phyloP scores from a whole-genome alignment of 2,329 filamentous ascomycete species.

The Fusarium citri region DNA sequence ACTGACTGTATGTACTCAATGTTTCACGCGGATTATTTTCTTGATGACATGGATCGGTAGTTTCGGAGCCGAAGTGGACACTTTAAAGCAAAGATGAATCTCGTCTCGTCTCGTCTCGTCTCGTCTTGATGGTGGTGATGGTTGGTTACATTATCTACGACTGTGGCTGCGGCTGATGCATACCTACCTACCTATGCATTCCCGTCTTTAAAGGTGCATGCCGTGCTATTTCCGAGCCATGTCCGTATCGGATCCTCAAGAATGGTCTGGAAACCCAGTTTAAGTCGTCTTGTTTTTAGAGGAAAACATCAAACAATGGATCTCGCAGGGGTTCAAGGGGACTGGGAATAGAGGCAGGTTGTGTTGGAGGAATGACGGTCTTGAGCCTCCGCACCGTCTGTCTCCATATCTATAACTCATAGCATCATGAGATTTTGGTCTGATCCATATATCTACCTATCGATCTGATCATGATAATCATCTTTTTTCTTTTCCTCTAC shows the following conservation, averaged over 20 bases:
- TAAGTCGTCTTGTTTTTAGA: slow-evolving; percentile 20
- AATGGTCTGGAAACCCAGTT: slow-evolving; percentile 20
- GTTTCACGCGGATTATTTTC: slow-evolving; percentile 28
- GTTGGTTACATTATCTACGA: slow-evolving; percentile 3
- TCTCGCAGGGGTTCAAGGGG: slow-evolving; percentile 1
- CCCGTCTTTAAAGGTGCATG: slow-evolving; percentile 16
- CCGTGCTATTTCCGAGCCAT: slow-evolving; percentile 42
- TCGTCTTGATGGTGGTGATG: neutral
- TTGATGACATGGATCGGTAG: slow-evolving; percentile 3
- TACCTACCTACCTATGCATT: too few relatives aligned
- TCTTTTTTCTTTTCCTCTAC: neutral
- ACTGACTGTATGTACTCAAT: too few relatives aligned
- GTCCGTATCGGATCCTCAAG: slow-evolving; percentile 22
- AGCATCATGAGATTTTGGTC: neutral
- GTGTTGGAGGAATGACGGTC: slow-evolving; percentile 9
- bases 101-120: neutral
- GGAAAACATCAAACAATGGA: slow-evolving; percentile 34
- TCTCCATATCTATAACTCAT: neutral
- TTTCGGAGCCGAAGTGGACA: slow-evolving; percentile 40
- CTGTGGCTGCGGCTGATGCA: slow-evolving; percentile 16
- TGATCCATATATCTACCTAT: neutral
- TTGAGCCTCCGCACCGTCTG: slow-evolving; percentile 23
- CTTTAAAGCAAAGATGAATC: slow-evolving; percentile 7
- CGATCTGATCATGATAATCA: neutral
- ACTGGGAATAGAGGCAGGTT: slow-evolving; percentile 31